Evolutionary conservation across 2,329 filamentous ascomycete species (phyloP), one percentile per base, ranked within the genome.

Genomic region (Elsinoe australis): DNA sequence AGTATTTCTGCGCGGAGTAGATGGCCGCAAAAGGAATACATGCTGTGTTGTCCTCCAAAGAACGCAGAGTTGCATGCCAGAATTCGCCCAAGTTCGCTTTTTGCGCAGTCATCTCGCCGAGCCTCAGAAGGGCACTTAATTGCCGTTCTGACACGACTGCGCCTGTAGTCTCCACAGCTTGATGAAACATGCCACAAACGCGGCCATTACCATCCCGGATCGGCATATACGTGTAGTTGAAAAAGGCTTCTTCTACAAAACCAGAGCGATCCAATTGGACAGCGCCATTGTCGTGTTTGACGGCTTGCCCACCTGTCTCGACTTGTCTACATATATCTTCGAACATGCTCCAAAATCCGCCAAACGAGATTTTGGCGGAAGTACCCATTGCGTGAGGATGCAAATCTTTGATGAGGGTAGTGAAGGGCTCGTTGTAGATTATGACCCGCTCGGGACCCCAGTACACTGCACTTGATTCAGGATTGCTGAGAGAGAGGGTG

Each of bases 121-220:
- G 8, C 21, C 14, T 41, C 12, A 41, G 14, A 5, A 41, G 36
- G 10, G 49, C 48, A 14, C 31, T 47, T 14, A 33, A 38, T 33
- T 50, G 41, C 12, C 52, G 24, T 22, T 54, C 42, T 6, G 29
- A 22, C 10, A 54, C 36, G 9, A 47, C 47, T n/a, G 49, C 33
- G 14, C 39, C 41, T 12, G 52, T 52, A 4, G 41, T 24, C 18
- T 53, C 52, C n/a, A 26, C 12, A 18, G 47, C 18, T 2, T 45
- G 34, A 19, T 53, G 52, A 29, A 51, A 53, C n/a, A 49, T 45
- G 1, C 52, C 52, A 8, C 14, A 18, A 2, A 53, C 31, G n/a
- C n/a, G n/a, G n/a, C n/a, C n/a, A n/a, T 10, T 35, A 3, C 6
- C 52, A 49, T 32, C 39, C 10, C 52, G 26, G 3, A 52, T 29